Evolutionary conservation across 495 filamentous ascomycete genomes (phyloP), one percentile per base, ranked within the genome.

Genomic region (Clohesyomyces aquaticus): DNA sequence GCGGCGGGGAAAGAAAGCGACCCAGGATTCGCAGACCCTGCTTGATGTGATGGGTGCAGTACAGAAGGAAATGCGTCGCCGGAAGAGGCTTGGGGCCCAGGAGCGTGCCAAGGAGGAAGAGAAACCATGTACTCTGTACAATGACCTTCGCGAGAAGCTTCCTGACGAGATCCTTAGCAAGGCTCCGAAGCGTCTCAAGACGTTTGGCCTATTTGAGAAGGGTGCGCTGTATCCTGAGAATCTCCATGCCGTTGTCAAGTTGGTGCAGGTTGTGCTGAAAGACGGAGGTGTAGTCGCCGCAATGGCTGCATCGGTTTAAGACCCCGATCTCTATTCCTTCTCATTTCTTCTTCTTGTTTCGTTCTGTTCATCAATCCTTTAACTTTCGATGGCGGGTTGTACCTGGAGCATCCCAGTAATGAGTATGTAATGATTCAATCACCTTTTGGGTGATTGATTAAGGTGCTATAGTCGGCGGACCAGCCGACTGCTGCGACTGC

Each of bases 81-180:
- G 48, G 25, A 51, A 23, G 48, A 4, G 2, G 4, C 48, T 51
- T n/a, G 48, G 2, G 19, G 6, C 48, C 6, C 8, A 51, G 19
- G 48, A 23, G 25, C 48, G 48, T 51, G 8, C 19, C 4, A 23
- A 51, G 25, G 48, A 51, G 25, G 48, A 51, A 23, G 19, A 51
- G 8, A 51, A 51, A 28, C 48, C 48, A 23, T 51, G 8, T n/a
- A 23, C 19, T 4, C 19, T 51, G 21, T 51, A 51, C 19, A 51
- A 51, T 51, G 48, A 51, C n/a, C 48, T 51, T 28, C 25, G 25
- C 19, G 25, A n/a, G 19, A 51, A 51, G 25, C 48, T 51, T 25
- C 48, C 48, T n/a, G 3, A 3, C 48, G 4, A 51, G 6, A 23
- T 51, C 16, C 6, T 16, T 11, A 51, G 27, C 4, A 28, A 23